Base-by-base conservation (phyloP, 176 grass and related monocot genomes). In the Alopecurus myosuroides region DNA sequence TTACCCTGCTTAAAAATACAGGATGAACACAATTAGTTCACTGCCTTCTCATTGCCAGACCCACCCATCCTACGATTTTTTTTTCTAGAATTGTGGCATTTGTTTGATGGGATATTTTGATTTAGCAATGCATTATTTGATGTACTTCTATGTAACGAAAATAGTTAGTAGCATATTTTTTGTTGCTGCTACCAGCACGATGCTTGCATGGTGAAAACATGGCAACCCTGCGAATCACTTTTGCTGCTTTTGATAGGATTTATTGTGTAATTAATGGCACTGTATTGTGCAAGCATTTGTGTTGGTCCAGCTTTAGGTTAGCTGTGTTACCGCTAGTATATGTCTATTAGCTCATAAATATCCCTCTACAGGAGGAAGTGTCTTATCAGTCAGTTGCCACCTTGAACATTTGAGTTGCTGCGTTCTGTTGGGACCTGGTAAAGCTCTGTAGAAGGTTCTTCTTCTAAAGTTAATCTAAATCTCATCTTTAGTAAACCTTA, bases 281-380 rank as follows among this genome's bases (percentile, higher is more conserved):
- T 55, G 22, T 64, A 9, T 81, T 55, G 76, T 76, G 69, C 22
- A 85, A 58, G 60, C 80, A 76, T 85, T 85, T 62, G 53, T 15
- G 8, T 55, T 70, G 42, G 53, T 65, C 41, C 64, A 84, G 23
- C 51, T 78, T 25, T 72, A 88, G 10, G 23, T 78, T 28, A 29
- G 61, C 19, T 50, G 18, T 44, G 15, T 55, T 69, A 48, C 48
- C 17, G 26, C 37, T 81, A 57, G 6, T 14, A 1, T 42, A 37
- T 42, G 33, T 37, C 26, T 23, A 2, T 28, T 76, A 57, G 6
- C 23, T 67, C 36, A 49, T 70, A 36, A 70, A 62, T 77, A 60
- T 76, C n/a, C 11, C 20, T 62, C 5, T 30, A 40, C 40, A 76
- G 41, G 31, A 61, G 56, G 40, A 18, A 10, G 7, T 60, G 28